Percentiles rank a stretch among this genome's conserved stretches.
phyloP scores from a whole-genome alignment of 306 rosid species.

The Spatholobus suberectus region DNA sequence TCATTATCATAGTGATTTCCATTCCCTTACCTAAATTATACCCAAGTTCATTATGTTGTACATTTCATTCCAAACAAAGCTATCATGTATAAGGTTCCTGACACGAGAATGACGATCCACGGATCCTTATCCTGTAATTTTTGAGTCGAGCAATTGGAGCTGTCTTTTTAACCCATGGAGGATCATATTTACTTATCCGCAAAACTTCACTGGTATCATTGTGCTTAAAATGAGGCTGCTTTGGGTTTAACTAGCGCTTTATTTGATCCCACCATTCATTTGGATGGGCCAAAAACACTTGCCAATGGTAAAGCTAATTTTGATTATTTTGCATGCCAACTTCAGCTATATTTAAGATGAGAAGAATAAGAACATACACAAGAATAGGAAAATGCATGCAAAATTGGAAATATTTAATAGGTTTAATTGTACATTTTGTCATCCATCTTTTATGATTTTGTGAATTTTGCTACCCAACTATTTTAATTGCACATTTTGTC shows the following conservation, averaged over 20 bases:
- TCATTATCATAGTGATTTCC: neutral
- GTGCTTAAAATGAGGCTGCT: slow-evolving; percentile 76
- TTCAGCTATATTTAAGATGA: slow-evolving; percentile 37
- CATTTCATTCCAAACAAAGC: neutral
- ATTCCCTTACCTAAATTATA: neutral
- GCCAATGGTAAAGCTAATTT: slow-evolving; percentile 75
- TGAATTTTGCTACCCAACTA: too few species aligned
- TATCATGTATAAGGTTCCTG: neutral
- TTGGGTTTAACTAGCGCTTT: slow-evolving; percentile 58
- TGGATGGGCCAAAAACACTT: slow-evolving; percentile 74
- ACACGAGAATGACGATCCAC: slow-evolving; percentile 45
- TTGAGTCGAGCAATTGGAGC: slow-evolving; percentile 63
- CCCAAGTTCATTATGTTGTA: neutral
- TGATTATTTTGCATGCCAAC: slow-evolving; percentile 34
- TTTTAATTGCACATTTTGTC: too few species aligned
- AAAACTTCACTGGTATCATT: slow-evolving; percentile 73
- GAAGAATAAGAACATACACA: slow-evolving; percentile 25
- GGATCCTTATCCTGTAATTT: slow-evolving; percentile 33
- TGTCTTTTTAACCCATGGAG: slow-evolving; percentile 88
- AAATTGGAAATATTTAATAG: too few species aligned
- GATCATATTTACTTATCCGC: slow-evolving; percentile 67
- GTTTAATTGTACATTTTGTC: too few species aligned
- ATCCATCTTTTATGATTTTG: too few species aligned
- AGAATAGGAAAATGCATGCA: slow-evolving; percentile 33
- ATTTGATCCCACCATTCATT: slow-evolving; percentile 88